Evolutionary conservation across 768 basidiomycete species (phyloP), one percentile per base, ranked within the genome.

Genomic region (Boletus tylopilopsis): DNA sequence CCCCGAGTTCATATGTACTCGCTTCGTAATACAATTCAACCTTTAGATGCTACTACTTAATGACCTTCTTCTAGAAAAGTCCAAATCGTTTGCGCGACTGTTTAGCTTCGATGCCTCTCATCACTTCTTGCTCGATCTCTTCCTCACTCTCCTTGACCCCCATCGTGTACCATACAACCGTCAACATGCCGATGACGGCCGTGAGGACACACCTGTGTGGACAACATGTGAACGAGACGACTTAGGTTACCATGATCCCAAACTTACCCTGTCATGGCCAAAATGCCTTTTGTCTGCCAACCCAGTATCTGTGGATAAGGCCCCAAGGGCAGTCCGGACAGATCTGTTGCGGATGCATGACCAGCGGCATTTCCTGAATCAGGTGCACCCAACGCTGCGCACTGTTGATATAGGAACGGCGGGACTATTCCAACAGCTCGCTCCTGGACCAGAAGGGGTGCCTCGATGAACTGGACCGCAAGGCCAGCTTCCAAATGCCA

Each of bases 281-380:
- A 77, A 45, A 90, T 86, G 15, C 85, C 90, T 64, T 73, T 83
- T 24, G 82, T 71, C 55, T 74, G 77, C 87, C 87, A 91, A 2
- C 89, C 88, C 37, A 82, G 62, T 33, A 74, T 73, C 64, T 92
- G 87, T 15, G 73, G 81, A 76, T 69, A 93, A 6, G 93, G 92
- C 3, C 88, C 89, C 21, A 78, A 56, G 12, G 70, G 71, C 22
- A 87, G 67, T 12, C 91, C 85, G 30, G 65, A 54, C 56, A 94
- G 75, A 61, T 96, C 86, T 9, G 81, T 82, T 13, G 81, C 68
- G 19, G 81, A 82, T 3, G 76, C 76, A 55, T 80, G 76, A 0
- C 95, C 95, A 12, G 90, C 95, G 1, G 91, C 93, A 67, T 99
- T 99, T 11, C 95, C 95, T 1, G 78, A 78, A 5, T 69, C 70